Percentiles rank a stretch among this genome's conserved stretches.
phyloP scores from a whole-genome alignment of 2,329 filamentous ascomycete genomes.

The Cyphellophora attinorum region DNA sequence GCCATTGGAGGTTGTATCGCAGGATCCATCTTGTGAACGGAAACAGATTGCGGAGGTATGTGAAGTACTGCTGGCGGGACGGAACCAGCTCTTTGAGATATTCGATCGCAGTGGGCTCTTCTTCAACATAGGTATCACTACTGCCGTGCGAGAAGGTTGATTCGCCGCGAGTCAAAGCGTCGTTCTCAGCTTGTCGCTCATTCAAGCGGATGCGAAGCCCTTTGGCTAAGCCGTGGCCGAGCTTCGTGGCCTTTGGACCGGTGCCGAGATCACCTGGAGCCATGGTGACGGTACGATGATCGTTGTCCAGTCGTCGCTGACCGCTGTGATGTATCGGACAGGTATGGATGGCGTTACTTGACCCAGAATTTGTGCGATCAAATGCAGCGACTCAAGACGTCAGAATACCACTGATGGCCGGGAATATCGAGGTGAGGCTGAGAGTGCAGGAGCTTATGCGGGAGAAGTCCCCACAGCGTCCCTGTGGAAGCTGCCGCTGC shows the following conservation, averaged over 20 bases:
- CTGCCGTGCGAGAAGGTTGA: constrained; percentile 67
- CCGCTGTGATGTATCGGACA: too few species aligned
- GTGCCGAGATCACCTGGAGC: constrained; percentile 6
- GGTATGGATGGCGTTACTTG: too few species aligned
- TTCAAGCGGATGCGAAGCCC: constrained; percentile 73
- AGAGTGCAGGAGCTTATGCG: too few species aligned
- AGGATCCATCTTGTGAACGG: constrained; percentile 84
- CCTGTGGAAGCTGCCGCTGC: too few species aligned
- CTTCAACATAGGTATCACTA: constrained; percentile 71
- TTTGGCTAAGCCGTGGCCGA: constrained; percentile 68
- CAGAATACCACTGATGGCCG: too few species aligned
- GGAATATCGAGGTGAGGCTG: too few species aligned
- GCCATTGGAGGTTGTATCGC: constrained; percentile 83
- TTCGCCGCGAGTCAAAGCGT: constrained; percentile 65
- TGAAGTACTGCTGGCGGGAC: constrained; percentile 38
- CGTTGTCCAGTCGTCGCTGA: too few species aligned
- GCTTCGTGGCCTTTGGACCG: constrained; percentile 36
- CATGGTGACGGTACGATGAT: too few species aligned
- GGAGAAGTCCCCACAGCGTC: too few species aligned
- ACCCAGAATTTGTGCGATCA: too few species aligned
- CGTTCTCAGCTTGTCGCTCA: constrained; percentile 45
- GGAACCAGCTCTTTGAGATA: constrained; percentile 61
- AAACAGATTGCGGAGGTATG: constrained; percentile 66
- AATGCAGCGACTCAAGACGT: too few species aligned
- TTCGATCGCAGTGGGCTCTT: constrained; percentile 65